These are phyloP conservation scores for Erysimum cheiri DNA, from an alignment of 441 rosid genomes.

Conservation along the genomic window DNA sequence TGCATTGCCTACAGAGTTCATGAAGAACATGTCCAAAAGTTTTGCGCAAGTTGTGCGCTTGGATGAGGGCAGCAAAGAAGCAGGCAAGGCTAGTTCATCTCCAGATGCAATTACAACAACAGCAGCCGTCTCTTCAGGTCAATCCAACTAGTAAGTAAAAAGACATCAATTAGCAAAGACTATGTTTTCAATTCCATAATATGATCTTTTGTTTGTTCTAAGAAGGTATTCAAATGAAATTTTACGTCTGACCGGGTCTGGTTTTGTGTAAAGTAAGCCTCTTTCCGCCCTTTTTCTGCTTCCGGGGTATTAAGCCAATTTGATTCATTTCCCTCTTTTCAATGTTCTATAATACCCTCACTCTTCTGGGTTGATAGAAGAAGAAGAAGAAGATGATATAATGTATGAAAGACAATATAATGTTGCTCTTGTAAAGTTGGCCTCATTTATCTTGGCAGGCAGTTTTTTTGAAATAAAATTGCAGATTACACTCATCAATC, in stretches of 20 bases:
- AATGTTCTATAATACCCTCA: slow-evolving; percentile 34
- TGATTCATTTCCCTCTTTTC: slow-evolving; percentile 43
- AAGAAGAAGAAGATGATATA: slow-evolving; percentile 42
- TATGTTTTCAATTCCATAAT: slow-evolving; percentile 40
- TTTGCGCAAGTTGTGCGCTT: slow-evolving; percentile 59
- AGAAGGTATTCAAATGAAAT: slow-evolving; percentile 47
- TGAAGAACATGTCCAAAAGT: slow-evolving; percentile 66
- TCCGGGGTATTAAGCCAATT: slow-evolving; percentile 36
- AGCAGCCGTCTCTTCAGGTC: slow-evolving; percentile 46
- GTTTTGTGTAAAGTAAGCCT: slow-evolving; percentile 56
- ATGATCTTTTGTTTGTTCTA: slow-evolving; percentile 44
- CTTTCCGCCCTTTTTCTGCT: slow-evolving; percentile 43
- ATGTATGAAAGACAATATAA: slow-evolving; percentile 42
- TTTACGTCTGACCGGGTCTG: slow-evolving; percentile 42
- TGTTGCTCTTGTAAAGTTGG: slow-evolving; percentile 57
- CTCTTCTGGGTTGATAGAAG: slow-evolving; percentile 43
- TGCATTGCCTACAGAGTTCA: slow-evolving; percentile 52
- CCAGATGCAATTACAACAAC: slow-evolving; percentile 40
- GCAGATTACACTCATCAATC: slow-evolving; percentile 30
- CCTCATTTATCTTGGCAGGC: slow-evolving; percentile 48
- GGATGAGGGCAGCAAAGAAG: slow-evolving; percentile 58
- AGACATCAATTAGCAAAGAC: slow-evolving; percentile 43
- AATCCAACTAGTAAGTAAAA: slow-evolving; percentile 55
- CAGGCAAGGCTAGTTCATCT: slow-evolving; percentile 42
- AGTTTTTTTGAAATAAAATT: slow-evolving; percentile 35